These are phyloP conservation scores for Aschersonia sp. DNA, from an alignment of 2,329 filamentous ascomycete genomes.

Conservation along the genomic window DNA sequence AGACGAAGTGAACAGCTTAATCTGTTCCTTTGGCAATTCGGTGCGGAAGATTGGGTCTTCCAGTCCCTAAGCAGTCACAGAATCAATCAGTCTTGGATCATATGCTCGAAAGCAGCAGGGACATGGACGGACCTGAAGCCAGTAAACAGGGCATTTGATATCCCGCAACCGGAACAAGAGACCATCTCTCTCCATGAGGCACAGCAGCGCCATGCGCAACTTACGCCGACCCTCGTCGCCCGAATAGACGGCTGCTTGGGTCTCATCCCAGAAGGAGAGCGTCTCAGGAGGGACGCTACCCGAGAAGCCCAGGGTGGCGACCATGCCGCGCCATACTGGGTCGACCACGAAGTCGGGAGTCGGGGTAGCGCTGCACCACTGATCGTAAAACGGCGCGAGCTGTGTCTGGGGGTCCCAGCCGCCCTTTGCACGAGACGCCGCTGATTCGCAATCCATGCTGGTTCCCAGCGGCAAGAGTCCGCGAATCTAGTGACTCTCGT, in stretches of 20 bases:
- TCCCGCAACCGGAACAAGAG: constrained; percentile 29
- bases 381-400: constrained; percentile 25
- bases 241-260: constrained; percentile 28
- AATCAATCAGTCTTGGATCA: no score
- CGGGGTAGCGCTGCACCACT: constrained; percentile 21
- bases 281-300: constrained; percentile 20
- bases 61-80: constrained; percentile 20
- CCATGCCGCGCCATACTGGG: constrained; percentile 29
- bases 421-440: constrained; percentile 26
- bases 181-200: constrained; percentile 31
- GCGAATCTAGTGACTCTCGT: constrained; percentile 19
- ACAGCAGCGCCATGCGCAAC: constrained; percentile 28
- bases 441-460: constrained; percentile 38
- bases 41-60: constrained; percentile 28
- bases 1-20: constrained; percentile 32
- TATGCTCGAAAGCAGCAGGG: no score
- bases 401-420: constrained; percentile 33
- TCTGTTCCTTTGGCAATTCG: constrained; percentile 28
- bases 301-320: constrained; percentile 30
- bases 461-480: constrained; percentile 34
- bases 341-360: constrained; percentile 33
- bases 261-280: constrained; percentile 29
- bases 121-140: constrained; percentile 27
- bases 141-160: constrained; percentile 35
- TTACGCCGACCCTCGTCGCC: constrained; percentile 35